Evolutionary conservation across 2,329 filamentous ascomycete genomes (phyloP), one percentile per base, ranked within the genome.

Genomic region (Ophiocordyceps robertsii): DNA sequence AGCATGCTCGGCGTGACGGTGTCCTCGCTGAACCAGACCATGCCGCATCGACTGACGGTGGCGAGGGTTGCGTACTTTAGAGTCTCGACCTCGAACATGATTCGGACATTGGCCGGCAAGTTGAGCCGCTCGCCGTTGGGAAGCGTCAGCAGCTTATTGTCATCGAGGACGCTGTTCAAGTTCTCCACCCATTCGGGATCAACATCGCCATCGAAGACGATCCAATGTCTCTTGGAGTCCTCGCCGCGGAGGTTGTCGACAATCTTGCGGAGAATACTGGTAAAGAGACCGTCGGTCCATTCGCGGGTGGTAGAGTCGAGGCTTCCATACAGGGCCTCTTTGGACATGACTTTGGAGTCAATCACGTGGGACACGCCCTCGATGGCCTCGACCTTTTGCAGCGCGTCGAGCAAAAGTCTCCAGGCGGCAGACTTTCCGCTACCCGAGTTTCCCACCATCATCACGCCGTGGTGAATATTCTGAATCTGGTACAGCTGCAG

Each of bases 141-240:
- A 50, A 99, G 68, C 0, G 92, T 99, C 29, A 99, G 76, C 36
- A 99, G 72, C 62, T 96, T 98, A 70, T 99, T 99, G 67, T 99
- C 92, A 57, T 99, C 92, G 36, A 99, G 77, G 44, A 99, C 93
- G 73, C 86, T 94, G 79, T 99, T 99, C 72, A 99, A 69, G 62
- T 99, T 99, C 61, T 99, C 92, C 51, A 99, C 92, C 92, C 92
- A 99, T 62, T 96, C 93, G 1, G 92, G 92, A 62, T 99, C 92
- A 47, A 99, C 92, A 60, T 99, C 92, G 47, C 92, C 93, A 60
- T 99, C 92, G 55, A 99, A 98, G 6, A 99, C 85, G 54, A 99
- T 96, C 92, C 92, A 99, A 63, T 99, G 92, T 43, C 92, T 80
- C 67, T 98, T 98, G 29, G 81, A 78, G 58, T 96, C 90, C 62